Conservation (phyloP, 352 stramenopile species). For the Phytophthora pisi region DNA sequence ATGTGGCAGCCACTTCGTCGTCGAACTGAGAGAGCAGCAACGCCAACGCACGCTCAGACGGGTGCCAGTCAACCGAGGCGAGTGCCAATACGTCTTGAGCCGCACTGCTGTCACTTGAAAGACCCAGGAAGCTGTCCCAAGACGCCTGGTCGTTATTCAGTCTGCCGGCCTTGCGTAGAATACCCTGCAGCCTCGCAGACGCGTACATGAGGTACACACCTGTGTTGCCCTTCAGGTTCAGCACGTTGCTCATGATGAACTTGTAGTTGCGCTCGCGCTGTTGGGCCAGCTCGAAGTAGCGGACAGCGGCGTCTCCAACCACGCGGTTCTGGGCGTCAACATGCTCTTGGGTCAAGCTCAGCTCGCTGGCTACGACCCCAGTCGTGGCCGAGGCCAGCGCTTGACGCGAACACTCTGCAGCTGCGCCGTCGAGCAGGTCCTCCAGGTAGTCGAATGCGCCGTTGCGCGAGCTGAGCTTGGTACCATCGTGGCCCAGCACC, state of each 20-base stretch:
- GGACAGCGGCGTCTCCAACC: slow-evolving; percentile 77
- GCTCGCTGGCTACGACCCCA: slow-evolving; percentile 26
- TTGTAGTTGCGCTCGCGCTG: slow-evolving; percentile 88
- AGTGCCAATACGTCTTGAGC: slow-evolving; percentile 41
- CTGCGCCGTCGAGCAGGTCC: slow-evolving; percentile 70
- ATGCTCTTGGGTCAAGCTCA: slow-evolving; percentile 31
- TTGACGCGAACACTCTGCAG: slow-evolving; percentile 63
- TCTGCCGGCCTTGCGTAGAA: slow-evolving; percentile 61
- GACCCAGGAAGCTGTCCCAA: slow-evolving; percentile 36
- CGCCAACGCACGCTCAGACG: slow-evolving; percentile 69
- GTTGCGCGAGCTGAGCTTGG: slow-evolving; percentile 85
- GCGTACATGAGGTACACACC: slow-evolving; percentile 87
- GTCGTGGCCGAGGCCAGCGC: slow-evolving; percentile 52
- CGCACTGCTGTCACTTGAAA: slow-evolving; percentile 35
- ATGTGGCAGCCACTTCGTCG: slow-evolving; percentile 63
- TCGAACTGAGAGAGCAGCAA: slow-evolving; percentile 81
- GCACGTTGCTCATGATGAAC: slow-evolving; percentile 82
- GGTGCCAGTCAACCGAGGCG: slow-evolving; percentile 64
- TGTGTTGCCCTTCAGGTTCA: slow-evolving; percentile 85
- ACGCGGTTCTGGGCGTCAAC: slow-evolving; percentile 48
- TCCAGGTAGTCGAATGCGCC: slow-evolving; percentile 81
- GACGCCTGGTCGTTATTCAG: slow-evolving; percentile 25
- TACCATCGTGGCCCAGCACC: slow-evolving; percentile 77
- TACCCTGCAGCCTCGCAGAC: slow-evolving; percentile 72
- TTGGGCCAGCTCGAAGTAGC: slow-evolving; percentile 86